Evolutionary conservation across 179 eudicot genomes (phyloP), one percentile per base, ranked within the genome.

Genomic region (Beta macrorhiza): DNA sequence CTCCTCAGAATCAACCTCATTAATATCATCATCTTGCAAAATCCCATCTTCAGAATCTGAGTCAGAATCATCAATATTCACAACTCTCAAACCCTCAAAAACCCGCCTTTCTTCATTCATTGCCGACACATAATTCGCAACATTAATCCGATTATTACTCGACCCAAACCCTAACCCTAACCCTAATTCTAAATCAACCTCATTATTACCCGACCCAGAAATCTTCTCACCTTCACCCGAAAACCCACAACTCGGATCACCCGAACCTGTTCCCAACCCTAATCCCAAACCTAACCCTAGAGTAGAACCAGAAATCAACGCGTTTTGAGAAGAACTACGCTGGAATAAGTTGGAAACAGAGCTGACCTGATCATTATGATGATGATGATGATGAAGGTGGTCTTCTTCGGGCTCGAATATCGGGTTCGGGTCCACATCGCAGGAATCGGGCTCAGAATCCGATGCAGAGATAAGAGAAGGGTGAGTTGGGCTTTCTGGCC

Each of bases 101-200:
- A 45, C 78, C 71, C 68, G 76, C 62, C 77, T 45, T 63, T 53
- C 78, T 65, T 75, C 84, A 20, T 37, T 58, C 9, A 59, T 7
- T 44, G 51, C 82, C 13, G 82, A 22, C 37, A 37, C 77, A 69
- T 67, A 12, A 22, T 62, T 58, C 19, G 12, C 16, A 62, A 2
- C 57, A 51, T 1, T 12, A 56, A 56, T 37, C 42, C 42, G 42
- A 37, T 37, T 37, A 37, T 37, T 37, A 37, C 42, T 37, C 42
- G 42, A 37, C 42, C 42, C 42, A 37, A 76, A 81, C 77, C 79
- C 83, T 78, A 82, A 44, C 56, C 85, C 83, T 77, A 80, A 73
- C 42, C 84, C 88, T 85, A 86, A 84, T 72, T 86, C 90, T 25
- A 88, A 84, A 78, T 88, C 81, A 69, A 85, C 84, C 42, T 51